A percentile compares a stretch with the other conserved stretches of the same genome.
phyloP scores from a whole-genome alignment of 1,284 basidiomycete genomes.

The Meripilus lineatus region DNA sequence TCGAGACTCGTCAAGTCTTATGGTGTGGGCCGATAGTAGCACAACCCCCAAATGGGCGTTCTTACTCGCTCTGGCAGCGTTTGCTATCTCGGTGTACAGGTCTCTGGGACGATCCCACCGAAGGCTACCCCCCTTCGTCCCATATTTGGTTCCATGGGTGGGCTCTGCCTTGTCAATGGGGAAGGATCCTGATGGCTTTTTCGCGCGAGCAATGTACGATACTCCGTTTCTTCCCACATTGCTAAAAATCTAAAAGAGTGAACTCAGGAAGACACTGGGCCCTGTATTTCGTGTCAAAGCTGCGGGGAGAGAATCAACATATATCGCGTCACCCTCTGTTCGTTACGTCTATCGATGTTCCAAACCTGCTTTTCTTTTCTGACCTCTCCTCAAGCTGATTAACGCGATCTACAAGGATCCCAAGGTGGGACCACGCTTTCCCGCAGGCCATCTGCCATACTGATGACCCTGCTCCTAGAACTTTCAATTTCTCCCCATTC shows the following conservation, averaged over 20 bases:
- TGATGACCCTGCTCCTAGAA: slow-evolving; percentile 7
- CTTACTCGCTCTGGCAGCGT: no score
- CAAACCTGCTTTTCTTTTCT: background rate
- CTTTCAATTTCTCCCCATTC: slow-evolving; percentile 15
- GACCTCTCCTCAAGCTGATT: slow-evolving; percentile 11
- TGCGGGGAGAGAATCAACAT: slow-evolving; percentile 13
- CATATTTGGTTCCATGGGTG: slow-evolving; percentile 21
- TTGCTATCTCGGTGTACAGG: no score
- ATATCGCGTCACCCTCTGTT: slow-evolving; percentile 17
- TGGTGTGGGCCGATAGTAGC: no score
- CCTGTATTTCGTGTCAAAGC: slow-evolving; percentile 17
- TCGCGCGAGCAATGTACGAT: no score
- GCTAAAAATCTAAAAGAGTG: no score
- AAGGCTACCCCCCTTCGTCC: slow-evolving; percentile 21
- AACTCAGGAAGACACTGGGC: slow-evolving; percentile 13
- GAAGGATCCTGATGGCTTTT: no score
- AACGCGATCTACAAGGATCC: slow-evolving; percentile 16
- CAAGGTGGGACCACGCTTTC: slow-evolving; percentile 7
- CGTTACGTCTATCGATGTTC: slow-evolving; percentile 3
- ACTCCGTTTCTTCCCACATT: no score
- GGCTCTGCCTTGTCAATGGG: slow-evolving; percentile 18
- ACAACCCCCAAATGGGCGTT: no score
- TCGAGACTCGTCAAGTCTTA: no score
- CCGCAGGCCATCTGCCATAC: no score
- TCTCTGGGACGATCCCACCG: no score